Percentiles rank a stretch among this genome's conserved stretches.
phyloP scores from a whole-genome alignment of 495 filamentous ascomycete species.

The Poronia punctata region DNA sequence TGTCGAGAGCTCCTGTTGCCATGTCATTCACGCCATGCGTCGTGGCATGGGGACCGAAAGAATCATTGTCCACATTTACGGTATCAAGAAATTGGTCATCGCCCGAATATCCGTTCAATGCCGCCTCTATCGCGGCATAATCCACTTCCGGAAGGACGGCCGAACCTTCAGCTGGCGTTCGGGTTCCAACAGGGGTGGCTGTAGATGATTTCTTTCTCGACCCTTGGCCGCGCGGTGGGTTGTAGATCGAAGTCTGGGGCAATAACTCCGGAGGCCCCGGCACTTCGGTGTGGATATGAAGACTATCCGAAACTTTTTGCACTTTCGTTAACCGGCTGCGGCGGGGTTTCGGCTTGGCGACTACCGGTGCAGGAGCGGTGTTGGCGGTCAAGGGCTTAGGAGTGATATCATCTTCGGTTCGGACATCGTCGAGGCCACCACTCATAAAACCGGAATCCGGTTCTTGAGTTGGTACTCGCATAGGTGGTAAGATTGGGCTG shows the following conservation, averaged over 20 bases:
- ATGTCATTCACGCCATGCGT: too few species aligned
- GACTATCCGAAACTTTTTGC: slow-evolving; percentile 18
- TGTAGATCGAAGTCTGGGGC: slow-evolving; percentile 40
- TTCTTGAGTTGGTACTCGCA: slow-evolving; percentile 40
- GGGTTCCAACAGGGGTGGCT: slow-evolving; percentile 24
- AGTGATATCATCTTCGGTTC: slow-evolving; percentile 44
- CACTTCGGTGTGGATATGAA: slow-evolving; percentile 34
- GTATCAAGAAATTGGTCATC: slow-evolving; percentile 9
- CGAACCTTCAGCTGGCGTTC: slow-evolving; percentile 20
- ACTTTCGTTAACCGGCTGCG: slow-evolving; percentile 26
- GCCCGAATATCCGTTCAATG: slow-evolving; percentile 17
- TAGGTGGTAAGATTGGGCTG: slow-evolving; percentile 64
- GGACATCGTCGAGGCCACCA: slow-evolving; percentile 55
- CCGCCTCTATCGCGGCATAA: slow-evolving; percentile 31
- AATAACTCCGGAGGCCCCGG: slow-evolving; percentile 39
- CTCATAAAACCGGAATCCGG: slow-evolving; percentile 80
- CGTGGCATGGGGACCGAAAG: slow-evolving; percentile 5
- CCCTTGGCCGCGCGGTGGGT: slow-evolving; percentile 23
- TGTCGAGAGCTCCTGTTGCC: too few species aligned
- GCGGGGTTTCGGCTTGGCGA: slow-evolving; percentile 25
- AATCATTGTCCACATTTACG: slow-evolving; percentile 2
- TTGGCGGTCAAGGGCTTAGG: slow-evolving; percentile 25
- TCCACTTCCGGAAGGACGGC: slow-evolving; percentile 27
- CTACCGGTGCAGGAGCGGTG: slow-evolving; percentile 1
- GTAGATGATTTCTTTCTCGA: slow-evolving; percentile 13